Base-by-base conservation (phyloP, 805 yeast species). In the Lipomyces kockii region DNA sequence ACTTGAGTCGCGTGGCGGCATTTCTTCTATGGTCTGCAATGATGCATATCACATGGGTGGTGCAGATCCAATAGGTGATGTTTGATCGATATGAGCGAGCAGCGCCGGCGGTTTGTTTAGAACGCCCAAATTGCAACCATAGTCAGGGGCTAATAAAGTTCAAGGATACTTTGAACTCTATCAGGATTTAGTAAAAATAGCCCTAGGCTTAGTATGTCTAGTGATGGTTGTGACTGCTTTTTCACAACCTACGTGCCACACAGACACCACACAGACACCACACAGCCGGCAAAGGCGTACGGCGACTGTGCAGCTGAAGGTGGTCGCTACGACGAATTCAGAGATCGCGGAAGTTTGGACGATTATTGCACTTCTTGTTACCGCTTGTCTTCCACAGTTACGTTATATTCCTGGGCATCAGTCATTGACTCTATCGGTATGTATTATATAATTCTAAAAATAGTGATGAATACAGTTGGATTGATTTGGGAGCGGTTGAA, bases 1-100 rank as follows among this genome's bases (percentile, higher is more conserved):
- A 37, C 58, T 60, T 9, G 74, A 71, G 60, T 71, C 74, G 46
- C 65, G 69, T 8, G 51, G 39, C 12, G 61, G 39, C 67, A 57
- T 64, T 43, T n/a, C 22, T 17, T n/a, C n/a, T 17, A 7, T 5
- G 20, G 20, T 7, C 20, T n/a, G 49, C 20, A n/a, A 43, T 43
- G 49, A n/a, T n/a, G 49, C 17, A 37, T 37, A 37, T 35, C 39
- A 35, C 14, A 9, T 14, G 17, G 39, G 14, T 9, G 37, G 37
- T 11, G 12, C 37, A 1, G 37, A 35, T 35, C 39, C 14, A 35
- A 35, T 35, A 9, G 39, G 12, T 35, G 37, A 25, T 14, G 5
- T 37, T 14, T 37, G 43, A 37, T 37, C 43, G 17, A 37, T 37
- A 37, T 37, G 43, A 12, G 1, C 17, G 17, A 12, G 43, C 43